Conservation (phyloP, 2,329 filamentous ascomycete species). For the Berkeleyomyces basicola region DNA sequence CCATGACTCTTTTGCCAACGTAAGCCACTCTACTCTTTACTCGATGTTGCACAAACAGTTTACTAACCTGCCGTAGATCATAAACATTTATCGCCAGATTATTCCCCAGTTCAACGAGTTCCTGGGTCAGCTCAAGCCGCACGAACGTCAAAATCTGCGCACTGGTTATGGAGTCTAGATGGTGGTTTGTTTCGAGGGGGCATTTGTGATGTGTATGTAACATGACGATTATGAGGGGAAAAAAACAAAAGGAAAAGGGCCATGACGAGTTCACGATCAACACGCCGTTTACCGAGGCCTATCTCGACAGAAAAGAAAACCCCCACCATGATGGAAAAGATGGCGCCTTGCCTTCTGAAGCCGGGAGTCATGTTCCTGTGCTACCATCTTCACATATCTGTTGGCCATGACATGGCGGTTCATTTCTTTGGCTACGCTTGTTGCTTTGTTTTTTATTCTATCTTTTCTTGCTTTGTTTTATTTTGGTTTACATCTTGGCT, state of each 20-base stretch:
- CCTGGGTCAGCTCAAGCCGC: conserved; percentile 31
- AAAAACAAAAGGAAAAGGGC: too few relatives aligned
- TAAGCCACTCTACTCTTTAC: conserved; percentile 26
- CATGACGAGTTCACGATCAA: background rate
- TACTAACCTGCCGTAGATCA: conserved; percentile 24
- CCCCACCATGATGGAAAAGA: background rate
- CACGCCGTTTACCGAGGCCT: background rate
- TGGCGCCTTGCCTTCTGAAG: background rate
- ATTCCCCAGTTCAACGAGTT: conserved; percentile 44
- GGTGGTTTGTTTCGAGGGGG: background rate
- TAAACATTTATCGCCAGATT: conserved; percentile 39
- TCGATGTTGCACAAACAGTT: background rate
- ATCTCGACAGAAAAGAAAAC: background rate
- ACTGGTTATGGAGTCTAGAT: conserved; percentile 29
- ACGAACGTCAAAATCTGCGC: conserved; percentile 34
- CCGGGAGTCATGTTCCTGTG: background rate
- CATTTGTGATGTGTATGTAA: too few relatives aligned
- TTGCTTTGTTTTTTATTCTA: background rate
- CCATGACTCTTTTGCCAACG: conserved; percentile 59
- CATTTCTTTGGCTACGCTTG: background rate
- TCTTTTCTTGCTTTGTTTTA: conserved; percentile 4
- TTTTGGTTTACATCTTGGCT: conserved; percentile 3
- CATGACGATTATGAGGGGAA: too few relatives aligned
- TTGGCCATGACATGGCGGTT: background rate
- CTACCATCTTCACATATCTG: background rate